These are phyloP conservation scores for Posidonia oceanica DNA, from an alignment of 116 monocot genomes.

Conservation along the genomic window DNA sequence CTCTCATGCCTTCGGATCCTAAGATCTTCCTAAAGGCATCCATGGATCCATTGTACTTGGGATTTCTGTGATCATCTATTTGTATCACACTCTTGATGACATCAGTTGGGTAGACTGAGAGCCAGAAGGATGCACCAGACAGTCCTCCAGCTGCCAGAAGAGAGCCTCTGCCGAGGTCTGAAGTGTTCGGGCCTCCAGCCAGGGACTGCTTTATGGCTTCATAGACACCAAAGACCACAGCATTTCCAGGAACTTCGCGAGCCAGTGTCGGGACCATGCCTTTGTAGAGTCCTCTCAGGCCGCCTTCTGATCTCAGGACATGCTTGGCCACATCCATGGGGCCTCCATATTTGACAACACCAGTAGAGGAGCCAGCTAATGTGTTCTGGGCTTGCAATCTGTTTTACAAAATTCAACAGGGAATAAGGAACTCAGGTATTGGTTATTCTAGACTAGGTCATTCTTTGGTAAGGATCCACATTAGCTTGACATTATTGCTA, in stretches of 20 bases:
- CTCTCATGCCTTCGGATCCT: slow-evolving; percentile 59
- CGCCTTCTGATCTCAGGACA: slow-evolving; percentile 4
- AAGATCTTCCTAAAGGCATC: slow-evolving; percentile 75
- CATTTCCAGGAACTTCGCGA: slow-evolving; percentile 88
- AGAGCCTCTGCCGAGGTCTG: slow-evolving; percentile 58
- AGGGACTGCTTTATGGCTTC: slow-evolving; percentile 66
- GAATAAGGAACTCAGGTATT: not conserved
- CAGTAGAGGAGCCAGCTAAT: slow-evolving; percentile 3
- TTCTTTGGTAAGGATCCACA: too few species aligned
- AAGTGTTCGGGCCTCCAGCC: slow-evolving; percentile 62
- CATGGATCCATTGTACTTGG: slow-evolving; percentile 56
- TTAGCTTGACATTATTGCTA: too few species aligned
- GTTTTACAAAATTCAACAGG: not conserved
- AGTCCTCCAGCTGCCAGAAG: slow-evolving; percentile 69
- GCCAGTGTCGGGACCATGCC: slow-evolving; percentile 72
- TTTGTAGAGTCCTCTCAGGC: slow-evolving; percentile 40
- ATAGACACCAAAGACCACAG: slow-evolving; percentile 80
- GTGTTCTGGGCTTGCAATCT: slow-evolving; percentile 11
- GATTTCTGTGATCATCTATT: slow-evolving; percentile 72
- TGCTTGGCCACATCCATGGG: slow-evolving; percentile 6
- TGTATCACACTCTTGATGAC: slow-evolving; percentile 88
- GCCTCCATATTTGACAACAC: slow-evolving; percentile 5
- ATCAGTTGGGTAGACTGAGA: slow-evolving; percentile 70
- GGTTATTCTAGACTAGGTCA: too few species aligned
- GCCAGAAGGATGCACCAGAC: slow-evolving; percentile 73